Conservation (phyloP, 169 alveolate species). For the Eimeria acervulina region DNA sequence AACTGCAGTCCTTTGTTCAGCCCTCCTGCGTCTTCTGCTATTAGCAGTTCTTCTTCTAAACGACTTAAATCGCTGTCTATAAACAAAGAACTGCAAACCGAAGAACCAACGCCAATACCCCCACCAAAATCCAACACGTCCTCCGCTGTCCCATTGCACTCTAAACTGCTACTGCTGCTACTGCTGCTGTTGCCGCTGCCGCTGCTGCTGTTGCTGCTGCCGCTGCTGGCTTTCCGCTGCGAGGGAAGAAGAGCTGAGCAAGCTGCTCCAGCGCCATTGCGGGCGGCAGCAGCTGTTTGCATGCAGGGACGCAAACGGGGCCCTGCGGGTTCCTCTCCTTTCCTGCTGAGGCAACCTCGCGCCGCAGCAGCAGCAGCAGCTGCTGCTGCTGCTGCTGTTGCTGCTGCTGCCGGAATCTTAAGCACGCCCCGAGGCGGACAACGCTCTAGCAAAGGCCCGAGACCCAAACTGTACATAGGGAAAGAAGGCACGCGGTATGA, state of each 20-base stretch:
- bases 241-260: background rate
- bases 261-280: background rate
- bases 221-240: background rate
- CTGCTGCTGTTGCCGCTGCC: conserved; percentile 4
- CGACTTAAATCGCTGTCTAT: background rate
- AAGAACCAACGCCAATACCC: background rate
- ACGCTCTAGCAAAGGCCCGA: background rate
- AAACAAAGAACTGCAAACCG: background rate
- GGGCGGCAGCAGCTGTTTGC: background rate
- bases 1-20: background rate
- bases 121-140: background rate
- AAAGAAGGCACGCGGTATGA: background rate
- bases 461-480: background rate
- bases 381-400: conserved; percentile 25
- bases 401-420: conserved; percentile 42
- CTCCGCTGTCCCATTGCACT: background rate
- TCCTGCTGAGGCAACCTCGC: background rate
- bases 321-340: background rate
- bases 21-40: background rate
- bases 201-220: conserved; percentile 11
- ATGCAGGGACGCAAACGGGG: background rate
- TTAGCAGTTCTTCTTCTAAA: background rate
- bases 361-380: conserved; percentile 52
- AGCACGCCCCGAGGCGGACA: background rate
- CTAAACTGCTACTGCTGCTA: background rate